Conservation (phyloP, 495 filamentous ascomycete genomes). For the Hypoxylon fragiforme region DNA sequence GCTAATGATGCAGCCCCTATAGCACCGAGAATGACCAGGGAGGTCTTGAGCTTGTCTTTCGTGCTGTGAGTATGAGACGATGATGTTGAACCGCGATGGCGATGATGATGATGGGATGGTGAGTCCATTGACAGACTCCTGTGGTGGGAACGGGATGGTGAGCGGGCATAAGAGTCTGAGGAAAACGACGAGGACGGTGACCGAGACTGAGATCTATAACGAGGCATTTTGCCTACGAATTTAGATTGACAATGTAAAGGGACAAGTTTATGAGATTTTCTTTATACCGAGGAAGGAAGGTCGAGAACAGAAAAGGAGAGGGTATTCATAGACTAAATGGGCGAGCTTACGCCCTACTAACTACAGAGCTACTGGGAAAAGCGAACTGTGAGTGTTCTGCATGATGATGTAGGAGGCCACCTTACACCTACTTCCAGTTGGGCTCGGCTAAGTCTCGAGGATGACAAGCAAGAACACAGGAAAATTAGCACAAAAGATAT, state of each 20-base stretch:
- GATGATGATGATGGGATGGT: neutral
- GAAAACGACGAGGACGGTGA: conserved; percentile 3
- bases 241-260: neutral
- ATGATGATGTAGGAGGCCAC: conserved; percentile 15
- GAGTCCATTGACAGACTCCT: conserved; percentile 5
- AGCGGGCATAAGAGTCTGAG: neutral
- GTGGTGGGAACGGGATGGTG: conserved; percentile 14
- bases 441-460: neutral
- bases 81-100: too few relatives aligned
- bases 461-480: conserved; percentile 1
- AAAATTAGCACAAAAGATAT: neutral
- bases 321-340: neutral
- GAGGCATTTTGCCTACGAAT: conserved; percentile 16
- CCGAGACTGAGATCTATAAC: conserved; percentile 14
- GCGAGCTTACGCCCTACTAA: neutral
- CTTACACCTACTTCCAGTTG: neutral
- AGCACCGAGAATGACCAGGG: conserved; percentile 43
- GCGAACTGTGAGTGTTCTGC: too few relatives aligned
- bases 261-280: neutral
- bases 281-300: neutral
- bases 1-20: conserved; percentile 42
- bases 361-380: neutral
- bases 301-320: neutral
- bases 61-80: neutral
- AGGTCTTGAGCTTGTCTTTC: conserved; percentile 34